phyloP scores from a whole-genome alignment of 1,284 basidiomycete species.

The Trametes sp. region DNA sequence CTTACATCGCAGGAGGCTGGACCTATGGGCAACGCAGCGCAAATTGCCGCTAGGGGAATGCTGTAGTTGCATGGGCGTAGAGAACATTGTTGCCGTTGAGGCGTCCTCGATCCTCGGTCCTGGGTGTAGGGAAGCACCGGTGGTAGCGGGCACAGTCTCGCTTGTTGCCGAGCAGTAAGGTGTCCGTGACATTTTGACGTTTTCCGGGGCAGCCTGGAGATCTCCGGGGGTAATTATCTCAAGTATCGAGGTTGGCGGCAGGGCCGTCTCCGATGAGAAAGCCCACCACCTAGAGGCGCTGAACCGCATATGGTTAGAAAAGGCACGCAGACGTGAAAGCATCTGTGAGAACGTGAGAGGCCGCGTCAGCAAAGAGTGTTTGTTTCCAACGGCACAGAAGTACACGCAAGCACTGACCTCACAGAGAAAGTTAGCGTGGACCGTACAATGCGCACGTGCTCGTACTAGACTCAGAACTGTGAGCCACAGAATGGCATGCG shows the following conservation, averaged over 20 bases:
- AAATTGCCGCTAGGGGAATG: neutral
- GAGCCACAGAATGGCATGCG: too few relatives aligned
- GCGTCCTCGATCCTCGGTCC: constrained; percentile 9
- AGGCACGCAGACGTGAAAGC: neutral
- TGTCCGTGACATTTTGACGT: constrained; percentile 1
- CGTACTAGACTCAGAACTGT: too few relatives aligned
- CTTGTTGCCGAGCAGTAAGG: neutral
- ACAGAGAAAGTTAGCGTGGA: too few relatives aligned
- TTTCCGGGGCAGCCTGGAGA: constrained; percentile 2
- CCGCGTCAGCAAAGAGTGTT: neutral
- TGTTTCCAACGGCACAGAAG: neutral
- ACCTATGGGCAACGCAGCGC: neutral
- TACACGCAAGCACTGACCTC: neutral
- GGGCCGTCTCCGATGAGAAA: neutral
- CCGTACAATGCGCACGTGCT: too few relatives aligned
- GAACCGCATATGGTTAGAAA: neutral
- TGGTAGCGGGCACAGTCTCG: constrained; percentile 1
- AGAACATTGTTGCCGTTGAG: neutral
- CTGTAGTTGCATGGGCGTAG: neutral
- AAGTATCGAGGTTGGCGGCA: neutral
- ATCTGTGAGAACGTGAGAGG: neutral
- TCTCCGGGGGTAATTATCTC: neutral
- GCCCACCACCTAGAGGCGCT: neutral
- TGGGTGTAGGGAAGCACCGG: constrained; percentile 1
- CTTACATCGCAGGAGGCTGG: neutral